Conservation (phyloP, 2,329 filamentous ascomycete species). For the Hypoxylon sp. region DNA sequence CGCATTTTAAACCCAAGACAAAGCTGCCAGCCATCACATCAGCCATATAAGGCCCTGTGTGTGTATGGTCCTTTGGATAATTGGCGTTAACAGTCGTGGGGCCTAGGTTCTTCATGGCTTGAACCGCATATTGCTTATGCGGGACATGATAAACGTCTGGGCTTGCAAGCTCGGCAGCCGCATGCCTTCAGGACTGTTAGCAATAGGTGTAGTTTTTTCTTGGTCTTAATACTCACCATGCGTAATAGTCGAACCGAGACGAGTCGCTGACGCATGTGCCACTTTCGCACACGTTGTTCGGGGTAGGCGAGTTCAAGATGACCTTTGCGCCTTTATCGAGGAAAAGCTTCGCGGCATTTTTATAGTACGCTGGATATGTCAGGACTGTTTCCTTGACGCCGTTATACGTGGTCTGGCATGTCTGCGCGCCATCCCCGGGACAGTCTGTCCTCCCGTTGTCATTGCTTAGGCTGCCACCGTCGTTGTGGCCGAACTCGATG, state of each 20-base stretch:
- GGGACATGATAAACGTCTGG: slow-evolving; percentile 68
- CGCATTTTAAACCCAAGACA: slow-evolving; percentile 68
- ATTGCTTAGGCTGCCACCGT: slow-evolving; percentile 70
- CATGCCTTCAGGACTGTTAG: slow-evolving; percentile 49
- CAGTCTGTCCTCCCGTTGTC: slow-evolving; percentile 77
- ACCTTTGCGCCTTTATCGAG: slow-evolving; percentile 72
- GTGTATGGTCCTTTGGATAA: slow-evolving; percentile 74
- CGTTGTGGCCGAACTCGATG: slow-evolving; percentile 82
- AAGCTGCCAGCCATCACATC: slow-evolving; percentile 70
- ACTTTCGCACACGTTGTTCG: slow-evolving; percentile 72
- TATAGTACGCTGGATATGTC: slow-evolving; percentile 73
- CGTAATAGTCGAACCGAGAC: slow-evolving; percentile 71
- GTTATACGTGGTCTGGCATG: slow-evolving; percentile 67
- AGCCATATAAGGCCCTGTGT: slow-evolving; percentile 71
- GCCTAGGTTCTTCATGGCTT: slow-evolving; percentile 67
- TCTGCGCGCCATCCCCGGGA: slow-evolving; percentile 66
- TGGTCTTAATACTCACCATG: slow-evolving; percentile 55
- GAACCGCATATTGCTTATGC: slow-evolving; percentile 71
- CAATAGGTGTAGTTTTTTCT: background rate
- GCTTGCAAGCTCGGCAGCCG: slow-evolving; percentile 56
- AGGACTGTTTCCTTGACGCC: slow-evolving; percentile 69
- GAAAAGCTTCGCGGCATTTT: slow-evolving; percentile 69
- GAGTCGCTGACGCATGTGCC: slow-evolving; percentile 65
- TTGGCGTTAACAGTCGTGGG: slow-evolving; percentile 64
- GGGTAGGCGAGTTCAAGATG: slow-evolving; percentile 70